phyloP scores from a whole-genome alignment of 129 eudicot species.

The Flaveria ramosissima region DNA sequence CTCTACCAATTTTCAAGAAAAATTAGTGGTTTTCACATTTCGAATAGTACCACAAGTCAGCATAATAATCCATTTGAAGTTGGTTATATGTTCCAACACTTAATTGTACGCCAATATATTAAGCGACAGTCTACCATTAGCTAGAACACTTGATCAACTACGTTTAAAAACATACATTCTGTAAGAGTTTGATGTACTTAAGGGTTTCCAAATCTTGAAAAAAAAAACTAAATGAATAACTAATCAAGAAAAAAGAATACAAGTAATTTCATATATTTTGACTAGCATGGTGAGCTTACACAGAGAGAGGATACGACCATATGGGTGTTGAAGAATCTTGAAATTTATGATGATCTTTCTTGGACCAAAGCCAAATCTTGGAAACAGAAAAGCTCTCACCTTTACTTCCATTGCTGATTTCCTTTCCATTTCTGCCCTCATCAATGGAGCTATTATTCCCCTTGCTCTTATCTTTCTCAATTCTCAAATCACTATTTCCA shows the following conservation, averaged over 20 bases:
- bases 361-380: constrained; percentile 91
- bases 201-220: not conserved
- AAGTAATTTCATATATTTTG: not conserved
- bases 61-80: not conserved
- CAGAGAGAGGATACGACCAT: constrained; percentile 42
- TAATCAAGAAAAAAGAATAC: not conserved
- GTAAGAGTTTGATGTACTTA: not conserved
- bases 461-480: constrained; percentile 38
- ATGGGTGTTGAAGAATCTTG: constrained; percentile 45
- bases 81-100: not conserved
- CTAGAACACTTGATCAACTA: constrained; percentile 4
- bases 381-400: constrained; percentile 92
- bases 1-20: not conserved
- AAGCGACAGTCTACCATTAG: not conserved
- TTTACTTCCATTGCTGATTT: constrained; percentile 51
- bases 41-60: too few relatives aligned
- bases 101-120: not conserved
- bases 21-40: too few relatives aligned
- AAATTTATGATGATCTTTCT: constrained; percentile 51
- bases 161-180: not conserved
- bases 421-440: constrained; percentile 56
- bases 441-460: constrained; percentile 28
- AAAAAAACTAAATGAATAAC: not conserved
- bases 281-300: constrained; percentile 42
- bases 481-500: constrained; percentile 35